phyloP scores from a whole-genome alignment of 305 asterid genomes.

The Fraxinus latifolia region DNA sequence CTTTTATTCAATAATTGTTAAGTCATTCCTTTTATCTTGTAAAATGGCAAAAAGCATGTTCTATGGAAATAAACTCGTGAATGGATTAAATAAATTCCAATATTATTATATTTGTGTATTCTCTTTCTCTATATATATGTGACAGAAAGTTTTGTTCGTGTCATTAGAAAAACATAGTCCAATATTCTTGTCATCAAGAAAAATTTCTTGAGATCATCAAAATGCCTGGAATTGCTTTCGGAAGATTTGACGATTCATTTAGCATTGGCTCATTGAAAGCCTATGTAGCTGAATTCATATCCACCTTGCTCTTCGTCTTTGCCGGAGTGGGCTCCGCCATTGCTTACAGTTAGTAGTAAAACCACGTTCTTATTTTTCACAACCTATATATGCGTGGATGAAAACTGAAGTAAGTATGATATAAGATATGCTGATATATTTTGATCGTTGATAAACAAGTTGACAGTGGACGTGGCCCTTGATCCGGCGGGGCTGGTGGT shows the following conservation, averaged over 20 bases:
- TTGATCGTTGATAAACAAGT: slow-evolving; percentile 37
- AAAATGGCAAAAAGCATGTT: slow-evolving; percentile 33
- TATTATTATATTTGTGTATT: not conserved
- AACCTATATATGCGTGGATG: not conserved
- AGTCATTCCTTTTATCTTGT: slow-evolving; percentile 16
- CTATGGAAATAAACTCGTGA: not conserved
- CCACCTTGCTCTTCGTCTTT: slow-evolving; percentile 78
- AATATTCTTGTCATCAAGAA: not conserved
- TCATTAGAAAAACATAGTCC: slow-evolving; percentile 16
- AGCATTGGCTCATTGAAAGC: slow-evolving; percentile 59
- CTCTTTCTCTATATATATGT: slow-evolving; percentile 34
- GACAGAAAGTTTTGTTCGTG: slow-evolving; percentile 17
- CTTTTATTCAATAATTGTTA: not conserved
- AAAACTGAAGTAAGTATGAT: not conserved
- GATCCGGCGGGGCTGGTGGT: slow-evolving; percentile 79
- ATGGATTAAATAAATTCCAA: not conserved
- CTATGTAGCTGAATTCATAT: slow-evolving; percentile 80
- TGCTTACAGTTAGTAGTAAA: slow-evolving; percentile 50
- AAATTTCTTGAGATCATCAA: slow-evolving; percentile 6
- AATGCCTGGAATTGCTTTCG: slow-evolving; percentile 70
- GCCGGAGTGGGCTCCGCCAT: slow-evolving; percentile 93
- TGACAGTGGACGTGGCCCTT: slow-evolving; percentile 67
- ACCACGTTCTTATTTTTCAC: not conserved
- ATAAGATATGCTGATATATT: not conserved
- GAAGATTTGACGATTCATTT: slow-evolving; percentile 69